Percentiles rank a stretch among this genome's conserved stretches.
Conservation (phyloP, 2,329 filamentous ascomycete genomes). For the Dryadomyces sulphureus region DNA sequence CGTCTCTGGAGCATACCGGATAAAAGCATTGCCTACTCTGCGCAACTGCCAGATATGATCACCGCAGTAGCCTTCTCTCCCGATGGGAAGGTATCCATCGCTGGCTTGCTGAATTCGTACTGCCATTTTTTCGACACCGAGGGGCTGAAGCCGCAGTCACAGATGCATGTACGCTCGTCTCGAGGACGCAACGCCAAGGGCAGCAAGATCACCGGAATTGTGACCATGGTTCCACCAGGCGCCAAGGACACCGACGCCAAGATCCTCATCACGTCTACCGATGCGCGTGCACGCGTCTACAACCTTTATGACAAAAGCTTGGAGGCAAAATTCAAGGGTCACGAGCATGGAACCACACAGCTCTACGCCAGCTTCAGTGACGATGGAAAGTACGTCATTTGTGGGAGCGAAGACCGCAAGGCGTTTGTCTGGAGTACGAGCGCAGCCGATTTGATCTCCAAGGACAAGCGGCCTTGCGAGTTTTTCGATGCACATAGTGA, state of each 20-base stretch:
- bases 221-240: conserved; percentile 26
- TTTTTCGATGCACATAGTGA: conserved; percentile 82
- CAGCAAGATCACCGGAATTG: conserved; percentile 93
- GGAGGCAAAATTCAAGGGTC: conserved; percentile 80
- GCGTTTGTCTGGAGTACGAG: conserved; percentile 80
- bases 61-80: conserved; percentile 90
- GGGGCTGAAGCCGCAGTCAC: conserved; percentile 66
- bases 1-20: conserved; percentile 95
- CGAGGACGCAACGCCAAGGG: conserved; percentile 89
- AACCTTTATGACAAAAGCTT: conserved; percentile 72
- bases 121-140: conserved; percentile 91
- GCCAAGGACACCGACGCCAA: conserved; percentile 47
- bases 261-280: conserved; percentile 83
- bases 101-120: conserved; percentile 70
- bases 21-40: conserved; percentile 76
- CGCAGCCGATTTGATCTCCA: conserved; percentile 44
- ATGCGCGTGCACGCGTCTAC: conserved; percentile 83
- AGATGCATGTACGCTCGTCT: conserved; percentile 86
- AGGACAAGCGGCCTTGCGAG: conserved; percentile 72
- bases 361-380: conserved; percentile 83
- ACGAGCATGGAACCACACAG: conserved; percentile 80
- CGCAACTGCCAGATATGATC: conserved; percentile 68
- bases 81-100: conserved; percentile 79
- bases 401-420: conserved; percentile 81
- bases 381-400: conserved; percentile 73